These are phyloP conservation scores for Corynespora cassiicola DNA, from an alignment of 2,329 filamentous ascomycete species.

Conservation along the genomic window DNA sequence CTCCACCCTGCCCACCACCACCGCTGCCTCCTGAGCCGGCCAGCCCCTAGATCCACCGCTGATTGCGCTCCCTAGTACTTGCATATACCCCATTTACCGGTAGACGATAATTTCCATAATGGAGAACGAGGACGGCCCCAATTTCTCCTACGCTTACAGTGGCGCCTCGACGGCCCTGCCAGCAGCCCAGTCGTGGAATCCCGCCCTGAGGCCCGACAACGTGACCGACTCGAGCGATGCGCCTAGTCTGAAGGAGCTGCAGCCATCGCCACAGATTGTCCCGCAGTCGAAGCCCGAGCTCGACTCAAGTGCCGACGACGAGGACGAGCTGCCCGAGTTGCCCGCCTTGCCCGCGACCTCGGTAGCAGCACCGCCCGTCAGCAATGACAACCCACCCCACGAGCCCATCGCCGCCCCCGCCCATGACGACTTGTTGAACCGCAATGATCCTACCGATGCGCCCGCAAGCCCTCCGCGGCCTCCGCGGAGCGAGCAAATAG, in stretches of 20 bases:
- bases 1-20: conserved; percentile 11
- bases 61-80: conserved; percentile 35
- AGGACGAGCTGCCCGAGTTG: conserved; percentile 19
- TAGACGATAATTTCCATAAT: conserved; percentile 35
- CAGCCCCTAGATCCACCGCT: conserved; percentile 21
- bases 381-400: too few relatives aligned
- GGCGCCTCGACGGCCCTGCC: conserved; percentile 26
- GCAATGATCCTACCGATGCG: too few relatives aligned
- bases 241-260: conserved; percentile 13
- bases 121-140: conserved; percentile 44
- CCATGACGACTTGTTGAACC: too few relatives aligned
- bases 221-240: conserved; percentile 18
- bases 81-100: conserved; percentile 40
- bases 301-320: conserved; percentile 21
- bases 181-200: conserved; percentile 58
- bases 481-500: too few relatives aligned
- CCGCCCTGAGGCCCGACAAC: conserved; percentile 57
- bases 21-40: conserved; percentile 2
- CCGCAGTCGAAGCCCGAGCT: conserved; percentile 13
- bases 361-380: too few relatives aligned
- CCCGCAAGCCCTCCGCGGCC: too few relatives aligned
- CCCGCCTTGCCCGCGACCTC: too few relatives aligned
- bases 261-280: conserved; percentile 16
- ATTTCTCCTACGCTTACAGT: conserved; percentile 49
- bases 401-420: too few relatives aligned